Evolutionary conservation across 2,329 filamentous ascomycete species (phyloP).

Genomic region (Epichloe brachyelytri): DNA sequence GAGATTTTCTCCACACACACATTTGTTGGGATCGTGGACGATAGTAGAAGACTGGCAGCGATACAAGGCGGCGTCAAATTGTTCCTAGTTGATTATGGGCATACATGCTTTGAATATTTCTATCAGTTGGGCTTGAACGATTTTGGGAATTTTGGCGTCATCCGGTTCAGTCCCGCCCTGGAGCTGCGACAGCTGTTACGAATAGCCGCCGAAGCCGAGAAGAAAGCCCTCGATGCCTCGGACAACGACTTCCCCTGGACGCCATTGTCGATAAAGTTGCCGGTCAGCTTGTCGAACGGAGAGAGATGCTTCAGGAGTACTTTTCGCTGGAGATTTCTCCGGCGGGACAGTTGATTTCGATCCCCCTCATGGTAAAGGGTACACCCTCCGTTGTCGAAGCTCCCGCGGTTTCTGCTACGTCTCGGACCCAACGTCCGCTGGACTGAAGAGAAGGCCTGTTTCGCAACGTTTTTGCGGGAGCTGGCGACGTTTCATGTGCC

Average conservation of each 20-base stretch:
- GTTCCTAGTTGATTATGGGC: slow-evolving; percentile 85
- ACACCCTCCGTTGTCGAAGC: slow-evolving; percentile 76
- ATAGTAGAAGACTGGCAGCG: slow-evolving; percentile 73
- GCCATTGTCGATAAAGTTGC: slow-evolving; percentile 54
- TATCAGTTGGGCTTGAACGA: slow-evolving; percentile 92
- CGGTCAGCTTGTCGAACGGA: slow-evolving; percentile 56
- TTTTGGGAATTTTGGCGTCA: slow-evolving; percentile 85
- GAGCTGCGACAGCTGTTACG: slow-evolving; percentile 56
- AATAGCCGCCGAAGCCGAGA: slow-evolving; percentile 62
- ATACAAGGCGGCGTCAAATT: slow-evolving; percentile 88
- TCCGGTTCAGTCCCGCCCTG: slow-evolving; percentile 67
- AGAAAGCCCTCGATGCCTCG: slow-evolving; percentile 25
- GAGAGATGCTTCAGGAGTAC: slow-evolving; percentile 86
- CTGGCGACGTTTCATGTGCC: slow-evolving; percentile 85
- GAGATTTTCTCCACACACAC: slow-evolving; percentile 80
- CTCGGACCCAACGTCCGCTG: slow-evolving; percentile 84
- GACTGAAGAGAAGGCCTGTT: slow-evolving; percentile 73
- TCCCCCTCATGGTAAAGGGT: slow-evolving; percentile 80
- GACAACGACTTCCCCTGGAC: slow-evolving; percentile 48
- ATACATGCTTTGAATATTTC: slow-evolving; percentile 77
- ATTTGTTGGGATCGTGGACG: slow-evolving; percentile 88
- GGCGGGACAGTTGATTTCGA: slow-evolving; percentile 60
- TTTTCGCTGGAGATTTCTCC: slow-evolving; percentile 76
- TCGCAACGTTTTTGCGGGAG: slow-evolving; percentile 72
- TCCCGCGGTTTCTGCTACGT: slow-evolving; percentile 76